These are phyloP conservation scores for Alternaria tenuissima DNA, from an alignment of 2,329 filamentous ascomycete species.

Conservation along the genomic window DNA sequence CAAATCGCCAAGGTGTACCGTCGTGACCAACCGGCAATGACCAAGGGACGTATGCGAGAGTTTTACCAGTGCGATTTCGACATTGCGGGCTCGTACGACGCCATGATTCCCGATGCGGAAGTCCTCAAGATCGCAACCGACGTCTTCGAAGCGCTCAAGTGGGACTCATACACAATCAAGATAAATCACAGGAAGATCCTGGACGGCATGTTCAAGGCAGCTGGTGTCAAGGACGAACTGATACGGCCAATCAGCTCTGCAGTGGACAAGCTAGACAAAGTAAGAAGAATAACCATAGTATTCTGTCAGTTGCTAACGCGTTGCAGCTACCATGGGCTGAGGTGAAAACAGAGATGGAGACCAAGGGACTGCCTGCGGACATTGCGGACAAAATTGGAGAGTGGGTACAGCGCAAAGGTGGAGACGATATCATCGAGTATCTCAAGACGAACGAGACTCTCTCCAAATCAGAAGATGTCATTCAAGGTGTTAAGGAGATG, in stretches of 20 bases:
- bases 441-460: constrained; percentile 36
- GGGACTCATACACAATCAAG: constrained; percentile 84
- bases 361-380: constrained; percentile 79
- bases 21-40: constrained; percentile 78
- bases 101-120: constrained; percentile 93
- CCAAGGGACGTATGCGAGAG: constrained; percentile 91
- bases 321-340: constrained; percentile 75
- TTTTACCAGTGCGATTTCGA: constrained; percentile 99
- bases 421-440: constrained; percentile 70
- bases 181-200: constrained; percentile 95
- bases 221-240: constrained; percentile 86
- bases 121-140: constrained; percentile 84
- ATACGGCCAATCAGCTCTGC: constrained; percentile 89
- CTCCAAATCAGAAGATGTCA: constrained; percentile 70
- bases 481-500: constrained; percentile 83
- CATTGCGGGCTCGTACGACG: constrained; percentile 82
- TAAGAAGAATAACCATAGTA: constrained; percentile 35
- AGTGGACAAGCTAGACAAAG: constrained; percentile 95
- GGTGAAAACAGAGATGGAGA: constrained; percentile 92
- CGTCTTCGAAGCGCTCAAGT: constrained; percentile 82
- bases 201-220: constrained; percentile 90
- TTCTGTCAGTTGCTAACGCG: constrained; percentile 20
- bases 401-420: constrained; percentile 81
- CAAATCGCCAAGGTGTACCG: constrained; percentile 94
- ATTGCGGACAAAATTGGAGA: constrained; percentile 88